Conservation (phyloP, 1,284 basidiomycete species). For the Rhizoctonia solani region DNA sequence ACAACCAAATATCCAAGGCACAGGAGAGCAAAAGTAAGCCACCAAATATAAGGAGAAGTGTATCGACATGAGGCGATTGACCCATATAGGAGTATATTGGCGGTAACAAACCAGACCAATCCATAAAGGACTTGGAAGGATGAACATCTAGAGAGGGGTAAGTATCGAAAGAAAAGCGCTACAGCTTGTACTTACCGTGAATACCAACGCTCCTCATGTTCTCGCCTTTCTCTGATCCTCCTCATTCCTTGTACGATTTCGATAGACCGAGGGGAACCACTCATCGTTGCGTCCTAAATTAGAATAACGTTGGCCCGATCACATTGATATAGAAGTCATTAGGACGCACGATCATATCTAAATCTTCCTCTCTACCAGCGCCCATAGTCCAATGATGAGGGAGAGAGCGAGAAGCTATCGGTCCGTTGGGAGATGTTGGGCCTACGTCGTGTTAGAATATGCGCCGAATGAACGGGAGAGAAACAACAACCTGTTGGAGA, state of each 20-base stretch:
- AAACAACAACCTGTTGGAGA: no score
- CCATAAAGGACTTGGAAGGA: slow-evolving; percentile 66
- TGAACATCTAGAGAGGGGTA: slow-evolving; percentile 4
- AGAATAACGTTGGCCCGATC: no score
- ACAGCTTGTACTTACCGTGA: slow-evolving; percentile 1
- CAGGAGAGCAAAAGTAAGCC: slow-evolving; percentile 76
- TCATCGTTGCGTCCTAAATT: background rate
- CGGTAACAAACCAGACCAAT: slow-evolving; percentile 76
- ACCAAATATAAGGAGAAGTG: slow-evolving; percentile 77
- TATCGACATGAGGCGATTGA: slow-evolving; percentile 69
- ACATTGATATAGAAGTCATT: background rate
- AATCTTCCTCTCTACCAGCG: background rate
- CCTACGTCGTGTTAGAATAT: no score
- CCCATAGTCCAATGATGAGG: slow-evolving; percentile 28
- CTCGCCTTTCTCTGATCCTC: background rate
- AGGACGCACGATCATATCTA: background rate
- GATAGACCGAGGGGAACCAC: background rate
- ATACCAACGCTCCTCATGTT: slow-evolving; percentile 31
- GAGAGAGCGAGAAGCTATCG: no score
- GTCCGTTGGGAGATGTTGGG: no score
- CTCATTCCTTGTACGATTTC: slow-evolving; percentile 5
- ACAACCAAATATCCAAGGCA: slow-evolving; percentile 76
- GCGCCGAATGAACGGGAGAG: no score
- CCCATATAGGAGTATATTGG: slow-evolving; percentile 75
- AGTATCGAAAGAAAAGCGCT: background rate